Conservation (phyloP, 441 rosid species). For the Geranium incanum region DNA sequence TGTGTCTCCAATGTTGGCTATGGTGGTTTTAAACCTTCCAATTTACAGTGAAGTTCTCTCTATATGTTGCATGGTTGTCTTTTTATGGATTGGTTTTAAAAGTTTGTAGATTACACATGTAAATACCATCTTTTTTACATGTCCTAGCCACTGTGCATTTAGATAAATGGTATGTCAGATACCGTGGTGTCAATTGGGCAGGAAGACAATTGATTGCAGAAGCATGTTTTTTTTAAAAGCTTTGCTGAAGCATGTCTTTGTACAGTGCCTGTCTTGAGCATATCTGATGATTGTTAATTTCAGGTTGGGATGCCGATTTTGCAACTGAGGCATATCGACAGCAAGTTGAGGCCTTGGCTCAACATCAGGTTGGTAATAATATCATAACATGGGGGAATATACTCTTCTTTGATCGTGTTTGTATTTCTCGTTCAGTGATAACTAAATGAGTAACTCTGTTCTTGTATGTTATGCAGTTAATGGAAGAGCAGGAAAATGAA, state of each 20-base stretch:
- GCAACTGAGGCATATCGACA: constrained; percentile 98
- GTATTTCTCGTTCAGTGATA: background rate
- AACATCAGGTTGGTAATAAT: constrained; percentile 64
- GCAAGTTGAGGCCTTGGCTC: constrained; percentile 90
- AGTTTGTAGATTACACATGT: background rate
- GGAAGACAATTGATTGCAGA: background rate
- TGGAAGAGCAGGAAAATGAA: constrained; percentile 94
- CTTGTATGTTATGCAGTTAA: constrained; percentile 46
- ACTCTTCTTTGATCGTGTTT: constrained; percentile 14
- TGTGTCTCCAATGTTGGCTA: background rate
- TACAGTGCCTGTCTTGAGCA: constrained; percentile 11
- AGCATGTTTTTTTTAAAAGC: background rate
- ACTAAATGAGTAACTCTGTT: constrained; percentile 24
- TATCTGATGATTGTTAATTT: constrained; percentile 23
- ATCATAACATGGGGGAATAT: background rate
- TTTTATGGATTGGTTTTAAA: background rate
- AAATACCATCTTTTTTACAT: background rate
- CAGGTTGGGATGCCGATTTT: constrained; percentile 99
- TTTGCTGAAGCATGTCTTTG: background rate
- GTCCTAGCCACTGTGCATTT: background rate
- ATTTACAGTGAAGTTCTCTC: background rate
- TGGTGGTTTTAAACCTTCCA: constrained; percentile 5
- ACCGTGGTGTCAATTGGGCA: background rate
- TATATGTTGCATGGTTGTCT: background rate
- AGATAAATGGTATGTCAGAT: constrained; percentile 8